Base-by-base conservation (phyloP, 2,329 filamentous ascomycete genomes). In the Byssochlamys sp. region DNA sequence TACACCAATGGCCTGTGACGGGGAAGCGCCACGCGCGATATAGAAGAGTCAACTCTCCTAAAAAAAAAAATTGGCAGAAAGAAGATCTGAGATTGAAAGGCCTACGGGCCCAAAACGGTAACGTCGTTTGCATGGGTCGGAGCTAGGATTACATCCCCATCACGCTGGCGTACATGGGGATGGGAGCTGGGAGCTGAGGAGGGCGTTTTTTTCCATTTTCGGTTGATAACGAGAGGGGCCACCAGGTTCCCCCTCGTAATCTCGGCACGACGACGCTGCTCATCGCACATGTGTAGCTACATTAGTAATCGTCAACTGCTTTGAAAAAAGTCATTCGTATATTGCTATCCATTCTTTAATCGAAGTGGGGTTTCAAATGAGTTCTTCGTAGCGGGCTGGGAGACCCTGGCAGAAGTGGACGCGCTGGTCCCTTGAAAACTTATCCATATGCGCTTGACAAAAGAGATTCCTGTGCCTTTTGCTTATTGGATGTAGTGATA, bases 1-100 rank as follows among this genome's bases (percentile, higher is more conserved):
- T 61, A 61, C 48, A 54, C 53, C 10, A 61, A 11, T 31, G 29
- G 25, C 14, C 24, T 26, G 24, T 25, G 50, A 27, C 24, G 11
- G 11, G 19, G 19, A 50, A 50, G 10, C 4, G 26, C 10, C 10
- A n/a, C 26, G 19, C n/a, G 14, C 7, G 11, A 27, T 24, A 24
- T 19, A 50, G 19, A 29, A 29, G 5, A 29, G 28, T 9, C 28
- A 5, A 29, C 7, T 31, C 29, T 31, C 29, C 29, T 29, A 29
- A 29, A 6, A 9, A 52, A 9, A 19, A 28, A 26, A 29, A 52
- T 24, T 10, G 26, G 9, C 10, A 50, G n/a, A 49, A 50, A 50
- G 48, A 10, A 27, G 12, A 26, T 3, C 11, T 12, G 50, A 27
- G 27, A 45, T 45, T 45, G 39, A 19, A 19, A 45, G n/a, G n/a